Evolutionary conservation across 169 alveolate species (phyloP).

Genomic region (Perkinsus chesapeaki): DNA sequence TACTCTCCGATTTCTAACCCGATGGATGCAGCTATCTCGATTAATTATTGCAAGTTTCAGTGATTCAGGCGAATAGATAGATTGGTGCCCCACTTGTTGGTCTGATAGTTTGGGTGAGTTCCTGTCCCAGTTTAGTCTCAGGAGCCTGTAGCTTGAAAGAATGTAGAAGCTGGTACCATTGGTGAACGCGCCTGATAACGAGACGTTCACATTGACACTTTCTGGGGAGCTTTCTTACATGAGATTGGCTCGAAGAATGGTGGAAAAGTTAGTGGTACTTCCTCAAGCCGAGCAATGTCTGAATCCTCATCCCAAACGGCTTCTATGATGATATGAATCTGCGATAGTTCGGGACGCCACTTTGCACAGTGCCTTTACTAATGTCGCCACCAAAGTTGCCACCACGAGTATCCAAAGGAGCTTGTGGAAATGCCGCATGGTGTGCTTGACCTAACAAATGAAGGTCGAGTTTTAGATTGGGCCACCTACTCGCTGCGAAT

Average conservation of each 20-base stretch:
- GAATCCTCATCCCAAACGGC: not conserved
- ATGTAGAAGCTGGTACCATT: not conserved
- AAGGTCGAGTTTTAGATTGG: not conserved
- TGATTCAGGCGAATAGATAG: no score
- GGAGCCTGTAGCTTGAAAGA: not conserved
- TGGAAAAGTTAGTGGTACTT: not conserved
- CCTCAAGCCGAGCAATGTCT: not conserved
- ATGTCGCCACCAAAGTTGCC: not conserved
- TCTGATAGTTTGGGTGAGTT: not conserved
- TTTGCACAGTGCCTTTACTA: not conserved
- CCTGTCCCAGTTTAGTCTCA: not conserved
- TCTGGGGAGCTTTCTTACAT: not conserved
- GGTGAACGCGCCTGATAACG: not conserved
- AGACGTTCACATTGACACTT: not conserved
- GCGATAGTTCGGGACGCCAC: not conserved
- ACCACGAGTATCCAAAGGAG: not conserved
- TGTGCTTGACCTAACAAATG: not conserved
- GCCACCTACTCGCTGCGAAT: not conserved
- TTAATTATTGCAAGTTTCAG: no score
- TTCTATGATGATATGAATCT: not conserved
- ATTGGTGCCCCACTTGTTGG: not conserved
- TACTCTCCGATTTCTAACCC: no score
- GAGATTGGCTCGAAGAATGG: not conserved
- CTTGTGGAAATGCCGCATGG: not conserved
- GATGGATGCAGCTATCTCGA: no score